phyloP scores from a whole-genome alignment of 306 rosid genomes.

The Rubus idaeus region DNA sequence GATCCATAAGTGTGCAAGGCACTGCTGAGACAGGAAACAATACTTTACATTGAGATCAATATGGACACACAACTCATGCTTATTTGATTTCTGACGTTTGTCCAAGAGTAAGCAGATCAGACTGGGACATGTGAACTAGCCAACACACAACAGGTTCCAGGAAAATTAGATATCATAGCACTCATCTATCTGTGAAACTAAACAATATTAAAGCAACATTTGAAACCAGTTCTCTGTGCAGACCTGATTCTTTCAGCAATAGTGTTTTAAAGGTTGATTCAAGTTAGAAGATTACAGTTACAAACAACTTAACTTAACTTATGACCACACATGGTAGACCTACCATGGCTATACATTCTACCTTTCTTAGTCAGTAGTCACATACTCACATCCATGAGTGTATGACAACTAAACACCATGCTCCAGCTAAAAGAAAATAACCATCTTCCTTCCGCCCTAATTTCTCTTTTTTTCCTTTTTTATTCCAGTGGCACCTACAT shows the following conservation, averaged over 20 bases:
- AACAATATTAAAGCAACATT: not conserved
- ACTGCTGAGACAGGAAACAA: not conserved
- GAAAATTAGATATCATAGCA: not conserved
- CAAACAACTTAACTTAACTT: not conserved
- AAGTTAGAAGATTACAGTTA: not conserved
- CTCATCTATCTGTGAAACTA: not conserved
- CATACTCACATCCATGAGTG: not conserved
- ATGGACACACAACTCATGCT: not conserved
- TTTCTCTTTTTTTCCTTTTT: too few species aligned
- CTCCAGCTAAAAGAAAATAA: not conserved
- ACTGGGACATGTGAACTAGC: not conserved
- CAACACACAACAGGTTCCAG: not conserved
- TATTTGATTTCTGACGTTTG: not conserved
- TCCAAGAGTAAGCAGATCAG: slow-evolving; percentile 11
- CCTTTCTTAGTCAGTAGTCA: not conserved
- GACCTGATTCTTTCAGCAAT: not conserved
- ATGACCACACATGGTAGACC: not conserved
- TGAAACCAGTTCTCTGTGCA: not conserved
- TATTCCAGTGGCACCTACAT: too few species aligned
- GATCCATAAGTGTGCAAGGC: not conserved
- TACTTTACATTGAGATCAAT: not conserved
- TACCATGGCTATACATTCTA: not conserved
- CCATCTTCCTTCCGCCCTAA: too few species aligned
- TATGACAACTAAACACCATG: not conserved
- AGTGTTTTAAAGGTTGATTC: not conserved